Conservation (phyloP, 768 basidiomycete genomes). For the Hortiboletus flavorubellus region DNA sequence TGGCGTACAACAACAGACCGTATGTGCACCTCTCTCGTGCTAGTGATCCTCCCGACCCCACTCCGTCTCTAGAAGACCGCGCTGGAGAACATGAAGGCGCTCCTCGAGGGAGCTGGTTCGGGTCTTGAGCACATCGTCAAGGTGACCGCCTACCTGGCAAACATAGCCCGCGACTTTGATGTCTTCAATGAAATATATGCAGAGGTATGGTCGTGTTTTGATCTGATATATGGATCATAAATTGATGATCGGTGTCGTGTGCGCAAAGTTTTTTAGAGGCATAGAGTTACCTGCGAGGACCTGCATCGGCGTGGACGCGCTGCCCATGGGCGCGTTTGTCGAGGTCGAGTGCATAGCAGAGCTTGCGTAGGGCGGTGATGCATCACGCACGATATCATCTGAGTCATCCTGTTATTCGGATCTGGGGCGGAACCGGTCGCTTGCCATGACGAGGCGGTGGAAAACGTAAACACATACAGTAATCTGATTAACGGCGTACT, state of each 20-base stretch:
- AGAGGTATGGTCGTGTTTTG: constrained; percentile 21
- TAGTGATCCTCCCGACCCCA: not conserved
- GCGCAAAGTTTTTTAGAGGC: constrained; percentile 44
- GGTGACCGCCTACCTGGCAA: constrained; percentile 37
- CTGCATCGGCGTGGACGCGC: constrained; percentile 51
- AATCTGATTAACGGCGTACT: not conserved
- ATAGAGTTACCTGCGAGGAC: constrained; percentile 51
- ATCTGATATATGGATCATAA: not conserved
- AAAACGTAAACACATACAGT: too few relatives aligned
- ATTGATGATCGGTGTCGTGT: not conserved
- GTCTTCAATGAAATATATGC: constrained; percentile 40
- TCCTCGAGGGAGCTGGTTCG: constrained; percentile 39
- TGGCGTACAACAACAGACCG: constrained; percentile 37
- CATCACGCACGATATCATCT: not conserved
- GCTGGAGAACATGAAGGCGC: constrained; percentile 36
- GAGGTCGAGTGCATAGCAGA: constrained; percentile 64
- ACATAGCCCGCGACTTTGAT: constrained; percentile 37
- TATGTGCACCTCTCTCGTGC: constrained; percentile 16
- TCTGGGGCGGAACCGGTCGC: too few relatives aligned
- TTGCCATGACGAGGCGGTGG: too few relatives aligned
- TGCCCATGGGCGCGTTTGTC: constrained; percentile 52
- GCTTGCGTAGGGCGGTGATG: not conserved
- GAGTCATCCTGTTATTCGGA: not conserved
- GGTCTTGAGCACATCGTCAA: constrained; percentile 38
- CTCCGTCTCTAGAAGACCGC: constrained; percentile 31